Base-by-base conservation (phyloP, 345 rosid genomes). In the Streptanthus diversifolius region DNA sequence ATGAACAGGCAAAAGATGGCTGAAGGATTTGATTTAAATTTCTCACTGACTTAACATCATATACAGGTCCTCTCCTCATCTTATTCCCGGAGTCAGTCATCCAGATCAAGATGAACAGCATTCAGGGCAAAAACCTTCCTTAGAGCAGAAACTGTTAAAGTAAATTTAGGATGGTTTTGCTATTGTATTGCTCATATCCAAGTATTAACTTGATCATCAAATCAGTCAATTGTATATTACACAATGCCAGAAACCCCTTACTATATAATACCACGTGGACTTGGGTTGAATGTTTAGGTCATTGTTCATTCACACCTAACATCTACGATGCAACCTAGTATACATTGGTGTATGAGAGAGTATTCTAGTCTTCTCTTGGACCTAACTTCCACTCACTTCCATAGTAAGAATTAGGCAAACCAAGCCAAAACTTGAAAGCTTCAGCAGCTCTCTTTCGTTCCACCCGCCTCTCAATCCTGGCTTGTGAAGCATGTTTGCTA, bases 401-500 rank as follows among this genome's bases (percentile, higher is more conserved):
- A 59, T 93, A 91, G 65, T 91, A 93, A 52, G 92, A 88, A 80
- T 91, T 91, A 36, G 98, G 97, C 67, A 91, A 80, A 70, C 98
- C 98, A 70, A 93, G 74, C 97, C 97, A 91, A 74, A 91, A 93
- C 82, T 93, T 93, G 83, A 89, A 91, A 48, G 98, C 98, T 86
- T 91, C 98, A 0, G 97, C 93, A 0, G 96, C 97, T 72, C 93
- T 85, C 89, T 85, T 93, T 86, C 92, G 79, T 55, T 93, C 95
- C 0, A 53, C 73, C 76, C 97, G 80, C 77, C 96, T 77, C 5
- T 88, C 96, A 55, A 77, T 80, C 78, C 93, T 84, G 0, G 95
- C 96, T 69, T 87, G 92, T 27, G 98, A 91, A 56, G 98, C 98
- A 66, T 93, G 97, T 74, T 93, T 93, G 71, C 97, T 91, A 1